Conservation (phyloP, 371 early-diverging fungal species). For the Phascolomyces articulosus region DNA sequence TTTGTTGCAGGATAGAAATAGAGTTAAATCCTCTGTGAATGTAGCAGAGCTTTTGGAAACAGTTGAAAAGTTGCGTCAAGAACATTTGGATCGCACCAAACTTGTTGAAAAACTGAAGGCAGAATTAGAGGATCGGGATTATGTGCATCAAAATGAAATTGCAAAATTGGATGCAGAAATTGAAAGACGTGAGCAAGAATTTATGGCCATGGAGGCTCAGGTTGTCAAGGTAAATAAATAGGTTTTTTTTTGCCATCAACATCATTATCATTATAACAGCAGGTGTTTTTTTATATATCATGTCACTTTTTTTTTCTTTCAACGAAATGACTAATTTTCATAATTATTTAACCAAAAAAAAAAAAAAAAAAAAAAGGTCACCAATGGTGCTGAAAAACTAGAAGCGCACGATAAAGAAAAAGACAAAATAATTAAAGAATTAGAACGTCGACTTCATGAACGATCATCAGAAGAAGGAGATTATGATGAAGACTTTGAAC, state of each 20-base stretch:
- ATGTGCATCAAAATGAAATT: constrained; percentile 22
- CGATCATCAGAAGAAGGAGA: background rate
- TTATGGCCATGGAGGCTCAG: constrained; percentile 32
- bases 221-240: constrained; percentile 32
- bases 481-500: constrained; percentile 28
- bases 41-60: constrained; percentile 12
- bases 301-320: too few relatives aligned
- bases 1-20: constrained; percentile 10
- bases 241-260: background rate
- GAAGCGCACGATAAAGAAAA: constrained; percentile 21
- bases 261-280: too few relatives aligned
- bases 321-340: too few relatives aligned
- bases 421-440: constrained; percentile 17
- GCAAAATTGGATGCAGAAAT: constrained; percentile 22
- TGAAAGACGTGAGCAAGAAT: constrained; percentile 35
- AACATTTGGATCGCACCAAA: constrained; percentile 9
- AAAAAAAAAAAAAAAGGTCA: constrained; percentile 11
- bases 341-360: too few relatives aligned
- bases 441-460: constrained; percentile 18
- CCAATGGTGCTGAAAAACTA: constrained; percentile 17
- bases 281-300: too few relatives aligned
- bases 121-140: constrained; percentile 21
- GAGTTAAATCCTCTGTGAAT: constrained; percentile 13
- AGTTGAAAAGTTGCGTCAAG: constrained; percentile 13
- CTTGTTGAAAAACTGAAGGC: constrained; percentile 17